These are phyloP conservation scores for Adansonia grandidieri DNA, from an alignment of 441 rosid species.

Conservation along the genomic window DNA sequence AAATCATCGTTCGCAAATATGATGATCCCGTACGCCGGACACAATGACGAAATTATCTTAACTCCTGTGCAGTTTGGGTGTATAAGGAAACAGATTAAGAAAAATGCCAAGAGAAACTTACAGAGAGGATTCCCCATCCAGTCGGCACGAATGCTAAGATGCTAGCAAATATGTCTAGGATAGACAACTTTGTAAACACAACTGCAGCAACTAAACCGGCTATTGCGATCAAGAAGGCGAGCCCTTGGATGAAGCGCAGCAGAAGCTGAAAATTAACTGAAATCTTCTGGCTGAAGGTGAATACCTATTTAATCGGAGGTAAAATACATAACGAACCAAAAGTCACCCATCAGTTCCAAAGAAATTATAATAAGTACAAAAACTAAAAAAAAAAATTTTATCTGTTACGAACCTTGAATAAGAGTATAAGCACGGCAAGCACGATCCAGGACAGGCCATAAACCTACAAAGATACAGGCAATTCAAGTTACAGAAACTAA, in stretches of 20 bases:
- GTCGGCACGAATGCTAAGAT: constrained; percentile 90
- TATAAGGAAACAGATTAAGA: background rate
- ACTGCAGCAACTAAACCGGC: constrained; percentile 82
- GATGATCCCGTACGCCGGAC: background rate
- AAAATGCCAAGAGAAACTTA: constrained; percentile 44
- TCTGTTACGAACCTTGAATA: constrained; percentile 72
- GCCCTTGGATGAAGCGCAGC: constrained; percentile 88
- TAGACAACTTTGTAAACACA: constrained; percentile 47
- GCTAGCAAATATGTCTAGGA: constrained; percentile 80
- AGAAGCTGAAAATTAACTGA: constrained; percentile 97
- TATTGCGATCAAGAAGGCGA: constrained; percentile 71
- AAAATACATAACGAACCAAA: constrained; percentile 24
- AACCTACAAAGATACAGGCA: constrained; percentile 53
- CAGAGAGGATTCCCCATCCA: constrained; percentile 96
- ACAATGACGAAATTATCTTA: background rate
- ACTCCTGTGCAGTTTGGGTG: background rate
- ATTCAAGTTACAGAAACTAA: background rate
- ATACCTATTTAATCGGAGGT: constrained; percentile 60
- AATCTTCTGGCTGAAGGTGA: constrained; percentile 97
- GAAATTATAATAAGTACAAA: background rate
- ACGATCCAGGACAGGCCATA: constrained; percentile 92
- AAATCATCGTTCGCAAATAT: background rate
- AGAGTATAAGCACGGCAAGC: constrained; percentile 64
- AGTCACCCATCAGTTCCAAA: background rate
- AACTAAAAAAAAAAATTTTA: background rate